Conservation (phyloP, 371 early-diverging fungal genomes). For the Mucor circinelloides region DNA sequence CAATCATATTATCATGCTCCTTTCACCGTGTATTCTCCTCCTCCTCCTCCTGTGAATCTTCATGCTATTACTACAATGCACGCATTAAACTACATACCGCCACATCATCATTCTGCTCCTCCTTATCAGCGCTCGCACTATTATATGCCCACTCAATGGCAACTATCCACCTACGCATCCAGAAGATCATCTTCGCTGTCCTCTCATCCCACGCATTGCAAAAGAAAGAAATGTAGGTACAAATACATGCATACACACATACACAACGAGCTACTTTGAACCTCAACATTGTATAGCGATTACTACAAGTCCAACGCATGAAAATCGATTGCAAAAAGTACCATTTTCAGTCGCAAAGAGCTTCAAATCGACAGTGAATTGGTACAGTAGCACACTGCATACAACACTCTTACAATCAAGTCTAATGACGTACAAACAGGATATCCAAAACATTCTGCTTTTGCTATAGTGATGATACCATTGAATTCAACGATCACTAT, state of each 20-base stretch:
- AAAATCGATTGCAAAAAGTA: neutral
- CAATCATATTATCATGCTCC: neutral
- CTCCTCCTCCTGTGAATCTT: neutral
- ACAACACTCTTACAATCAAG: too few species aligned
- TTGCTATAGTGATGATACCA: constrained; percentile 1
- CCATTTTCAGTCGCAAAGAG: neutral
- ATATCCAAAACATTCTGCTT: constrained; percentile 7
- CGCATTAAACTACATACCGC: neutral
- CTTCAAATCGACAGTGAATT: neutral
- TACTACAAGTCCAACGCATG: neutral
- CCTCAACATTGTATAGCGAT: neutral
- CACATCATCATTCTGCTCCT: neutral
- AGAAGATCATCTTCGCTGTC: neutral
- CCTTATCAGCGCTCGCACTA: neutral
- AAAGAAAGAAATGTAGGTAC: neutral
- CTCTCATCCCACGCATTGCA: neutral
- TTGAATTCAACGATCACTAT: neutral
- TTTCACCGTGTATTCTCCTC: neutral
- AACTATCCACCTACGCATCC: neutral
- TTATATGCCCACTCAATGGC: neutral
- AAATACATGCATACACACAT: neutral
- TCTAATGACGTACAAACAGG: neutral
- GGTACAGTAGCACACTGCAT: neutral
- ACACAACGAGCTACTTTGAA: neutral
- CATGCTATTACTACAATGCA: neutral